Evolutionary conservation across 306 rosid genomes (phyloP).

Genomic region (Vachellia collinsii): DNA sequence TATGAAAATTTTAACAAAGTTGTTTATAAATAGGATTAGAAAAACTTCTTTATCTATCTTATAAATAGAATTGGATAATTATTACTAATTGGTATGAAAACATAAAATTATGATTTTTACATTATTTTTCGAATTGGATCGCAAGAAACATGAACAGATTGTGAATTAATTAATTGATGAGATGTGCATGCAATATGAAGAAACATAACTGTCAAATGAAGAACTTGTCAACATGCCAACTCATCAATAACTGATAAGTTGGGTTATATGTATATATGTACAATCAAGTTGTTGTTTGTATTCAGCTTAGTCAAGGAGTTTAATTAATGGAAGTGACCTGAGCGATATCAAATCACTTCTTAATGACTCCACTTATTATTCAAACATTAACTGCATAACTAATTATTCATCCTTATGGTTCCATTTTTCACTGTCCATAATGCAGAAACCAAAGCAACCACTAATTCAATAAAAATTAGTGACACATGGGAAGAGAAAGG

Average conservation of each 20-base stretch:
- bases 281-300: not conserved
- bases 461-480: not conserved
- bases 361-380: not conserved
- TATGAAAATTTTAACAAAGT: too few species aligned
- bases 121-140: not conserved
- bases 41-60: too few species aligned
- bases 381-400: not conserved
- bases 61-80: too few species aligned
- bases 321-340: constrained; percentile 32
- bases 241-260: not conserved
- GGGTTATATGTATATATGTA: not conserved
- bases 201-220: not conserved
- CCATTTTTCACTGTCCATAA: not conserved
- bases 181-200: not conserved
- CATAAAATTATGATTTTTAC: not conserved
- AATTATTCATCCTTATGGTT: constrained; percentile 6
- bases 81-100: too few species aligned
- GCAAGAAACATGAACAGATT: not conserved
- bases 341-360: constrained; percentile 7
- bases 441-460: not conserved
- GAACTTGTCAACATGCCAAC: not conserved
- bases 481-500: not conserved
- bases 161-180: not conserved
- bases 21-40: too few species aligned
- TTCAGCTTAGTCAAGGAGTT: constrained; percentile 26